Evolutionary conservation across 2,329 filamentous ascomycete species (phyloP).

Genomic region (Delphinella strobiligena): DNA sequence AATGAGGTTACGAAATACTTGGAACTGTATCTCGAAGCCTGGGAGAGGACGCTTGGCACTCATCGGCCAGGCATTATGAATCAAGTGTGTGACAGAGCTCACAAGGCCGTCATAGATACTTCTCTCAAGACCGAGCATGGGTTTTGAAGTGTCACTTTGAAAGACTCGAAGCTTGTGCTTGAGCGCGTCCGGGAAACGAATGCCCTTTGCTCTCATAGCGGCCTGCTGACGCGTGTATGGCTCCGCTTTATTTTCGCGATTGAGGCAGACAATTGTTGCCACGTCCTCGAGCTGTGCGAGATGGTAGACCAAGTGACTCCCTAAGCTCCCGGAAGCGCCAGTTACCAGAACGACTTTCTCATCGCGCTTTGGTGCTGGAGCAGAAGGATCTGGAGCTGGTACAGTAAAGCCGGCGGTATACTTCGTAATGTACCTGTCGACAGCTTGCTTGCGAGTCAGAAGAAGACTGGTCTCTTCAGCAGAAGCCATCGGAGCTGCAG

Average conservation of each 20-base stretch:
- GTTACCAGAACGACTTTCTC: slow-evolving; percentile 32
- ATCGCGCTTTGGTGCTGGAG: too few species aligned
- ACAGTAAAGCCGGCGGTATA: too few species aligned
- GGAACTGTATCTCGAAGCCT: slow-evolving; percentile 40
- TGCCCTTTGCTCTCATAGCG: too few species aligned
- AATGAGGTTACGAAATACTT: slow-evolving; percentile 38
- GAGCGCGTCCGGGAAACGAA: too few species aligned
- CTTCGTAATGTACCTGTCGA: too few species aligned
- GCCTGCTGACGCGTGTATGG: slow-evolving; percentile 23
- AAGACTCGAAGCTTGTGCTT: slow-evolving; percentile 39
- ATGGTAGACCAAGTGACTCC: slow-evolving; percentile 23
- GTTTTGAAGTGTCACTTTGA: slow-evolving; percentile 36
- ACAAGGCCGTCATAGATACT: slow-evolving; percentile 28
- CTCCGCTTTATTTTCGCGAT: slow-evolving; percentile 24
- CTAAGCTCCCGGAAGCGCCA: slow-evolving; percentile 29
- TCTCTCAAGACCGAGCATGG: slow-evolving; percentile 35
- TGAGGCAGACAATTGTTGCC: slow-evolving; percentile 33
- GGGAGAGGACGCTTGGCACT: slow-evolving; percentile 40
- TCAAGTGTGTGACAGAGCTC: slow-evolving; percentile 34
- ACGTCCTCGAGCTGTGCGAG: slow-evolving; percentile 19
- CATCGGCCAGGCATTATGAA: slow-evolving; percentile 46
- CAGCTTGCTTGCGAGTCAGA: too few species aligned
- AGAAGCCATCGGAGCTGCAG: too few species aligned
- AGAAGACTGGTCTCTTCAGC: too few species aligned
- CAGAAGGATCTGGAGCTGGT: too few species aligned